Conservation (phyloP, 2,329 filamentous ascomycete species). For the Talaromyces sp. region DNA sequence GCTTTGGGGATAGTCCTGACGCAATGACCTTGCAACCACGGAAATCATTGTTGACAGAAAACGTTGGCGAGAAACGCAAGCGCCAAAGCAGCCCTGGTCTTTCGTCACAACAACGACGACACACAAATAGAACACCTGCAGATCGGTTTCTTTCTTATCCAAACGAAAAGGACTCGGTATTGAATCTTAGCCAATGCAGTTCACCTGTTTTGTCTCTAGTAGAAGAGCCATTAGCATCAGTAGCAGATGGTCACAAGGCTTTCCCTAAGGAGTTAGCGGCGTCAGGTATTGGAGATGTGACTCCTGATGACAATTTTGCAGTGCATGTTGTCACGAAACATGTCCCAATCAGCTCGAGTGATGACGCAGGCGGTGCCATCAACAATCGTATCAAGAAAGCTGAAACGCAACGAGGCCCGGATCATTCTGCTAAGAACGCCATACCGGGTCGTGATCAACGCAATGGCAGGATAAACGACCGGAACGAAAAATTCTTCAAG, state of each 20-base stretch:
- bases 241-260: slow-evolving; percentile 19
- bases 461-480: slow-evolving; percentile 4
- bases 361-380: not conserved
- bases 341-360: not conserved
- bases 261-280: slow-evolving; percentile 27
- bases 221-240: slow-evolving; percentile 4
- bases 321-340: slow-evolving; percentile 28
- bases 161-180: not conserved
- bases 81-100: not conserved
- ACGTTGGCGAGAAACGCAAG: not conserved
- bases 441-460: not conserved
- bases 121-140: not conserved
- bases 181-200: slow-evolving; percentile 4
- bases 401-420: not conserved
- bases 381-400: not conserved
- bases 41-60: not conserved
- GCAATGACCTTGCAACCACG: not conserved
- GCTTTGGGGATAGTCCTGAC: slow-evolving; percentile 36
- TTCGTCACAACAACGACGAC: not conserved
- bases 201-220: slow-evolving; percentile 9
- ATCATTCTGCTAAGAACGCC: not conserved
- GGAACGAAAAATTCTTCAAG: slow-evolving; percentile 10
- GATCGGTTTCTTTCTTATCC: slow-evolving; percentile 6
- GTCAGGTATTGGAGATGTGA: slow-evolving; percentile 33
- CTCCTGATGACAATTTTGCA: slow-evolving; percentile 34